phyloP scores from a whole-genome alignment of 1,139 yeast species.

The Pichia sp. region DNA sequence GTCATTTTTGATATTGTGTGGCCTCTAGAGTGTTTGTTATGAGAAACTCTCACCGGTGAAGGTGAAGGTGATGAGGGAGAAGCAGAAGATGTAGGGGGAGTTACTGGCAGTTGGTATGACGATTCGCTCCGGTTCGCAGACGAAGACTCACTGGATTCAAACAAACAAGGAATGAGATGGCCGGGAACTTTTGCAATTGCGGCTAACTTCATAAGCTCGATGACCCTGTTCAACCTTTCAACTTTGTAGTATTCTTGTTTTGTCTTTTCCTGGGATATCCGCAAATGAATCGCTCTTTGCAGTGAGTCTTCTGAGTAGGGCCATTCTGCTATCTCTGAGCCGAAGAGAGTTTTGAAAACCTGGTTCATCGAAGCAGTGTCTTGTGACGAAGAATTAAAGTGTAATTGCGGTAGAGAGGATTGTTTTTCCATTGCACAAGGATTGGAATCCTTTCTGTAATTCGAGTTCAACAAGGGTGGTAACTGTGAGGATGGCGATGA shows the following conservation, averaged over 20 bases:
- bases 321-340: slow-evolving; percentile 52
- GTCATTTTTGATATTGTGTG: slow-evolving; percentile 20
- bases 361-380: not conserved
- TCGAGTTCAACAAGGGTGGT: not conserved
- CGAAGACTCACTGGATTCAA: slow-evolving; percentile 28
- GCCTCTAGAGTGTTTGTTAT: slow-evolving; percentile 18
- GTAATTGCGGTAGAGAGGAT: not conserved
- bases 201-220: slow-evolving; percentile 63
- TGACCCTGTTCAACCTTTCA: slow-evolving; percentile 58
- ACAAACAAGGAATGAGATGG: slow-evolving; percentile 60
- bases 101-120: not conserved
- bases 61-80: slow-evolving; percentile 14
- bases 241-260: slow-evolving; percentile 74
- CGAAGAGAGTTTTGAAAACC: slow-evolving; percentile 40
- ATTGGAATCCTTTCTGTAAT: not conserved
- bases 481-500: not conserved
- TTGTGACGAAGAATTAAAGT: slow-evolving; percentile 1
- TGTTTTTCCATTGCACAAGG: not conserved
- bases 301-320: slow-evolving; percentile 62
- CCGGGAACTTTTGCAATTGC: slow-evolving; percentile 63
- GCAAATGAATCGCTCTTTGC: slow-evolving; percentile 57
- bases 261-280: slow-evolving; percentile 76
- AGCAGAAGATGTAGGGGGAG: slow-evolving; percentile 6
- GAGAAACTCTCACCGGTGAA: not conserved
- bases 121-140: not conserved